Evolutionary conservation across 2,329 filamentous ascomycete genomes (phyloP).

Genomic region (Helicocarpus griseus): DNA sequence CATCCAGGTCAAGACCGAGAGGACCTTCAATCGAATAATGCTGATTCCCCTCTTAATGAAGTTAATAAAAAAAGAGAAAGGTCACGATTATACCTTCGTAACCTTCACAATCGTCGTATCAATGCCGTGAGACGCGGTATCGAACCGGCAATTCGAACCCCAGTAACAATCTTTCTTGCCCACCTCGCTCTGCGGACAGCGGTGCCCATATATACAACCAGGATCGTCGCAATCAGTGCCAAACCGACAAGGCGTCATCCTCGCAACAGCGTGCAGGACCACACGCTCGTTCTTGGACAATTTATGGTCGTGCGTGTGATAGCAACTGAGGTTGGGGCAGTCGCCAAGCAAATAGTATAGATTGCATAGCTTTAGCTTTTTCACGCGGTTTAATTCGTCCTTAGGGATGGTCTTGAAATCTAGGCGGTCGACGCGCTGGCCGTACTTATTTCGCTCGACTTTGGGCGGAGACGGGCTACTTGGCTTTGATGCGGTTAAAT

Average conservation of each 20-base stretch:
- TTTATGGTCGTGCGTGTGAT: slow-evolving; percentile 45
- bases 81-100: slow-evolving; percentile 10
- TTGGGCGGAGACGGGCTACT: slow-evolving; percentile 20
- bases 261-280: slow-evolving; percentile 48
- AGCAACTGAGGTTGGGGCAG: slow-evolving; percentile 48
- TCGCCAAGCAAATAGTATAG: slow-evolving; percentile 50
- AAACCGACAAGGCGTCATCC: slow-evolving; percentile 53
- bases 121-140: slow-evolving; percentile 47
- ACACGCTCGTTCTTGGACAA: slow-evolving; percentile 44
- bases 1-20: neutral
- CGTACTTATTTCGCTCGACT: slow-evolving; percentile 48
- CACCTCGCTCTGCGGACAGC: slow-evolving; percentile 46
- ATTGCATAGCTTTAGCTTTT: slow-evolving; percentile 55
- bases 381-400: slow-evolving; percentile 49
- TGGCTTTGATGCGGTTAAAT: slow-evolving; percentile 27
- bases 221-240: slow-evolving; percentile 48
- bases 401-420: slow-evolving; percentile 43
- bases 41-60: neutral
- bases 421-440: slow-evolving; percentile 49
- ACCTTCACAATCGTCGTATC: slow-evolving; percentile 46
- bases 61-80: slow-evolving; percentile 1
- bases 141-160: slow-evolving; percentile 50
- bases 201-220: slow-evolving; percentile 55
- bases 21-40: too few species aligned
- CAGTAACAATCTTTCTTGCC: slow-evolving; percentile 49